These are phyloP conservation scores for Adansonia digitata DNA, from an alignment of 345 rosid genomes.

Conservation along the genomic window DNA sequence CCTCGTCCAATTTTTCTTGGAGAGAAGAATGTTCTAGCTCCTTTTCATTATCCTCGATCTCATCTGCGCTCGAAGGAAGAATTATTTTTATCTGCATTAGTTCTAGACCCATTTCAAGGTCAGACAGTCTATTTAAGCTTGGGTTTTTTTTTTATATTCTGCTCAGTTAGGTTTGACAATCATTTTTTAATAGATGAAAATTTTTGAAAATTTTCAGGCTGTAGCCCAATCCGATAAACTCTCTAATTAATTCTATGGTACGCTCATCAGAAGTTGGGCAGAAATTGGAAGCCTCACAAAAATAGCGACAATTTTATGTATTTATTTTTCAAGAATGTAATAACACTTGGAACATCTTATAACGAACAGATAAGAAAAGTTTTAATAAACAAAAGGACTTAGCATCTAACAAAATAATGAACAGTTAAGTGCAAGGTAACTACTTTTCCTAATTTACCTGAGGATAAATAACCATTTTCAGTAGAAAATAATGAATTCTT, in stretches of 20 bases:
- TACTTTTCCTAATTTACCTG: conserved; percentile 39
- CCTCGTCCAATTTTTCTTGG: conserved; percentile 78
- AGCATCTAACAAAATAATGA: background rate
- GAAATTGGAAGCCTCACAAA: too few species aligned
- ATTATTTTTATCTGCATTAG: background rate
- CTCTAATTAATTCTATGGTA: too few species aligned
- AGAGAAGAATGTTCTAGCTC: conserved; percentile 89
- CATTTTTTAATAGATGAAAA: too few species aligned
- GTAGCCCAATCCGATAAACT: too few species aligned
- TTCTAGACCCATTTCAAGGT: too few species aligned
- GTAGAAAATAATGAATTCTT: conserved; percentile 49
- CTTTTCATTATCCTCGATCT: conserved; percentile 59
- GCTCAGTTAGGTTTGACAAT: too few species aligned
- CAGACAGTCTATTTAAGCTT: too few species aligned
- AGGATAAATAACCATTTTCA: conserved; percentile 44
- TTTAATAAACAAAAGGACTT: background rate
- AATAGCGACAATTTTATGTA: background rate
- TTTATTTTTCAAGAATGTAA: background rate
- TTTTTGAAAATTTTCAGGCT: too few species aligned
- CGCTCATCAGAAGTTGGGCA: conserved; percentile 6
- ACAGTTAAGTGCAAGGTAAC: background rate
- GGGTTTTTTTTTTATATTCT: too few species aligned
- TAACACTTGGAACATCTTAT: background rate
- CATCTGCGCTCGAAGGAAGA: conserved; percentile 44
- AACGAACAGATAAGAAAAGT: background rate